Evolutionary conservation across 2,329 filamentous ascomycete species (phyloP), one percentile per base, ranked within the genome.

Genomic region (Boeremia exigua): DNA sequence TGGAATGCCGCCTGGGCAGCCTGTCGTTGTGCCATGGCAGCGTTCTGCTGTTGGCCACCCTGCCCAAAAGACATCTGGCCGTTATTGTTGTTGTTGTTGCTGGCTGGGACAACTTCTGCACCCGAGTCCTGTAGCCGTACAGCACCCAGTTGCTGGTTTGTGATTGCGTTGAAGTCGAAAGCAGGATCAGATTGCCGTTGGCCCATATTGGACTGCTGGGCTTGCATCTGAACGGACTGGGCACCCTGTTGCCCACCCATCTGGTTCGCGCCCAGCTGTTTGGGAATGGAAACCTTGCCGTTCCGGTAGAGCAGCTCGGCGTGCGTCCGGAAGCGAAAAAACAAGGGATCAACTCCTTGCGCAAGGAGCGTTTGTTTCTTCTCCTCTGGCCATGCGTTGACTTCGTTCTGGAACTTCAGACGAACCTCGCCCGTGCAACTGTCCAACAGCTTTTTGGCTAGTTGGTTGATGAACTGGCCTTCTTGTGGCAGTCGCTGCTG

Each of bases 61-160:
- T 73, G 72, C 14, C 58, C 39, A 39, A 74, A 77, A 12, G 64
- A 72, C 72, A 78, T 75, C 39, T 75, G 75, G 19, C 56, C 58
- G 6, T 72, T 72, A 30, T 33, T 33, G 32, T 33, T 36, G 19
- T 75, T 81, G 48, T 83, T 83, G 64, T 82, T 84, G 70, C 84
- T 88, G 6, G 84, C 86, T 9, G 86, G 86, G 3, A 88, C 86
- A n/a, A 87, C 85, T 37, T 83, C 76, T 59, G 86, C 83, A 8
- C 86, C 86, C 44, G 82, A 82, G 70, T 87, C 83, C 64, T 86
- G 83, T 14, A 82, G 81, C 48, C 84, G 83, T 61, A 86, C 72
- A n/a, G 84, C 85, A 60, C 86, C 85, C 36, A 81, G 82, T 71
- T 88, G 86, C 62, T 87, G 85, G 27, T 81, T 82, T 53, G 85